A percentile compares a stretch with the other conserved stretches of the same genome.
phyloP scores from a whole-genome alignment of 768 basidiomycete genomes.

The Kwoniella heveanensis region DNA sequence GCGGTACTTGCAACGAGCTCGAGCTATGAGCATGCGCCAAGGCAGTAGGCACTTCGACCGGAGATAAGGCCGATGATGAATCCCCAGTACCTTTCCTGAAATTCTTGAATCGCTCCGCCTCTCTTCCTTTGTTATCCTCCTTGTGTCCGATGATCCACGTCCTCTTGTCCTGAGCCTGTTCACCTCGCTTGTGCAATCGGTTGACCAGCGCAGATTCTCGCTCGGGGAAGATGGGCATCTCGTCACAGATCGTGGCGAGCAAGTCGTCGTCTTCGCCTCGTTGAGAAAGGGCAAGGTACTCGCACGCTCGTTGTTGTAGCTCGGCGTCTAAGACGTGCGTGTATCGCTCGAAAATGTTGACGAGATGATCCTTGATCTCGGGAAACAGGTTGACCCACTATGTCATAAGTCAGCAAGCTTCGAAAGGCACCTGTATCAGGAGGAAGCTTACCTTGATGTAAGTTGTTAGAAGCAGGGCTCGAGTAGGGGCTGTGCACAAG shows the following conservation, averaged over 20 bases:
- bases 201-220: slow-evolving; percentile 86
- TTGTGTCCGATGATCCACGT: slow-evolving; percentile 96
- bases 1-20: slow-evolving; percentile 3
- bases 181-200: slow-evolving; percentile 83
- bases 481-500: slow-evolving; percentile 86
- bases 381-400: slow-evolving; percentile 98
- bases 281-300: slow-evolving; percentile 85
- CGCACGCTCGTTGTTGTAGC: slow-evolving; percentile 96
- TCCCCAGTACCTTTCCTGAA: slow-evolving; percentile 58
- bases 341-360: slow-evolving; percentile 95
- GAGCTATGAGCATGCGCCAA: slow-evolving; percentile 4
- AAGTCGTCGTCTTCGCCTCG: slow-evolving; percentile 88
- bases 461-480: slow-evolving; percentile 88
- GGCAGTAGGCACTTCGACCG: background rate
- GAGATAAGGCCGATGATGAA: slow-evolving; percentile 12
- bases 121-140: slow-evolving; percentile 80
- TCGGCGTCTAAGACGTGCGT: slow-evolving; percentile 97
- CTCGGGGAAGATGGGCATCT: slow-evolving; percentile 98
- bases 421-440: too few relatives aligned
- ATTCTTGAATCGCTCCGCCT: slow-evolving; percentile 62
- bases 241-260: slow-evolving; percentile 91
- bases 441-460: slow-evolving; percentile 74
- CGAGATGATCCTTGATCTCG: slow-evolving; percentile 89
- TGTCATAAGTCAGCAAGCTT: slow-evolving; percentile 62
- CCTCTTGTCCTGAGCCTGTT: slow-evolving; percentile 90